Evolutionary conservation across 1,139 yeast species (phyloP).

Genomic region (Hyphopichia wangnamkhiaoensis): DNA sequence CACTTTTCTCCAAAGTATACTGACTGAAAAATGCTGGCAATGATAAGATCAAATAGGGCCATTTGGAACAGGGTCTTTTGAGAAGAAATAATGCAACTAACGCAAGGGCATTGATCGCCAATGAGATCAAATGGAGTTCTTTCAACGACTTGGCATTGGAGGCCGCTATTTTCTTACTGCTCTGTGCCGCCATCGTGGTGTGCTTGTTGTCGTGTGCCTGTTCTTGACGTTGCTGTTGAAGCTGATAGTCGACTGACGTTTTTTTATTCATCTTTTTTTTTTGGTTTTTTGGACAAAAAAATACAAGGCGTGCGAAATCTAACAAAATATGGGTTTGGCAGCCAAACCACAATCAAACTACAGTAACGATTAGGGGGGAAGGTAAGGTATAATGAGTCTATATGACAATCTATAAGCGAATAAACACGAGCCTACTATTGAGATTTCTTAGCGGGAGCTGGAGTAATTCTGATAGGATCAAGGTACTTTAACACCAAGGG

Average conservation of each 20-base stretch:
- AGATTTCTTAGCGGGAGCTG: slow-evolving; percentile 1
- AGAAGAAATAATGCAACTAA: slow-evolving; percentile 43
- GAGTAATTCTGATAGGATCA: slow-evolving; percentile 12
- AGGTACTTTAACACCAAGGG: slow-evolving; percentile 9
- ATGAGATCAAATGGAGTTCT: slow-evolving; percentile 53
- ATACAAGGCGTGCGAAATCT: not conserved
- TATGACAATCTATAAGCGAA: not conserved
- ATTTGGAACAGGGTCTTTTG: slow-evolving; percentile 53
- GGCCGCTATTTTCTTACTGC: slow-evolving; percentile 68
- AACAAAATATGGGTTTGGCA: not conserved
- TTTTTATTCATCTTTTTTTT: not conserved
- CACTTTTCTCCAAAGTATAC: slow-evolving; percentile 60
- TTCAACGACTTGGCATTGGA: slow-evolving; percentile 56
- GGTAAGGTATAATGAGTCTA: not conserved
- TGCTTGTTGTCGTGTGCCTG: too few relatives aligned
- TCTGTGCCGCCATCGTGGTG: slow-evolving; percentile 46
- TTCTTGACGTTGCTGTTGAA: too few relatives aligned
- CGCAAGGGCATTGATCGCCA: slow-evolving; percentile 38
- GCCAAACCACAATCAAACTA: not conserved
- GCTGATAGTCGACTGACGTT: too few relatives aligned
- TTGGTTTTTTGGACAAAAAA: not conserved
- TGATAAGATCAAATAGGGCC: slow-evolving; percentile 56
- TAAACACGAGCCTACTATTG: not conserved
- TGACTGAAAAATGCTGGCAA: slow-evolving; percentile 59
- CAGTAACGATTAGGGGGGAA: not conserved